A percentile compares a stretch with the other conserved stretches of the same genome.
phyloP scores from a whole-genome alignment of 495 filamentous ascomycete genomes.

The Trichocladium uniseriatum region DNA sequence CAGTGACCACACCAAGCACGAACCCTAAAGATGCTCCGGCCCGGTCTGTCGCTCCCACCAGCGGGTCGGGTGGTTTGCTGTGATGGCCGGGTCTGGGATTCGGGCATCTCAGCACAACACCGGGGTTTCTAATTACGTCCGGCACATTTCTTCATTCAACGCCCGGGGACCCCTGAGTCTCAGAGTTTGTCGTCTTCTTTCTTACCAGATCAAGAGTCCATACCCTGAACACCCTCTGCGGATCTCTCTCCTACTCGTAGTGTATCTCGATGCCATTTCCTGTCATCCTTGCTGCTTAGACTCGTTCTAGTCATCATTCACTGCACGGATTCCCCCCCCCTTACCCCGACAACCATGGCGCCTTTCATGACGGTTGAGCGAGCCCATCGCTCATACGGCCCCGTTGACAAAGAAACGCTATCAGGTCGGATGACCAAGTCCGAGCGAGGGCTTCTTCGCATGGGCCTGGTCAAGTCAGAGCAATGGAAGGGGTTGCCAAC shows the following conservation, averaged over 20 bases:
- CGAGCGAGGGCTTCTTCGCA: not conserved
- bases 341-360: constrained; percentile 3
- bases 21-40: not conserved
- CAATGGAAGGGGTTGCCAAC: constrained; percentile 1
- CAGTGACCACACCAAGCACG: not conserved
- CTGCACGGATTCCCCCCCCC: not conserved
- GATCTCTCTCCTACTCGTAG: too few relatives aligned
- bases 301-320: too few relatives aligned
- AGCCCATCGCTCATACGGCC: constrained; percentile 1
- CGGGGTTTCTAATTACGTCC: not conserved
- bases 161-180: not conserved
- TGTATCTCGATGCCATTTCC: too few relatives aligned
- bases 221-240: not conserved
- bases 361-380: not conserved
- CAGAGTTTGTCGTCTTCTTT: not conserved
- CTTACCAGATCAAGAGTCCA: not conserved
- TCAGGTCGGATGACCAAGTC: not conserved
- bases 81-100: not conserved
- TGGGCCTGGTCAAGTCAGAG: constrained; percentile 1
- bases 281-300: not conserved
- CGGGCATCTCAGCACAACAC: not conserved
- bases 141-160: not conserved
- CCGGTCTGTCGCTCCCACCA: not conserved
- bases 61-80: not conserved
- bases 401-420: not conserved